These are phyloP conservation scores for Salvia sclarea DNA, from an alignment of 305 asterid species.

Conservation along the genomic window DNA sequence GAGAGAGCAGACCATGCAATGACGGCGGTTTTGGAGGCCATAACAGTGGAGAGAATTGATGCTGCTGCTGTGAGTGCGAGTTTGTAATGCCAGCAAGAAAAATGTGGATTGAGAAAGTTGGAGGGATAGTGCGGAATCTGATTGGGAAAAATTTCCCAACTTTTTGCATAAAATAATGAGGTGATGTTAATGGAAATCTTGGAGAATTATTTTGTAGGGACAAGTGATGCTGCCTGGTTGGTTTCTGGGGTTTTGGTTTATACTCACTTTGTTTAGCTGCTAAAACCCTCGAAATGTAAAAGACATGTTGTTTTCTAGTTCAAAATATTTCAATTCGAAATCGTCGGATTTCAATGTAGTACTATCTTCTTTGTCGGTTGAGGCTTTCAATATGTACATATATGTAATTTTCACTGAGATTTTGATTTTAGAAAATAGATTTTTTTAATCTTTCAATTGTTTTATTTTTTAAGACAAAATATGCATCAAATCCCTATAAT, in stretches of 20 bases:
- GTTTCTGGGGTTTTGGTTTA: neutral
- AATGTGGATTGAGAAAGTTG: constrained; percentile 6
- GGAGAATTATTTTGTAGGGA: constrained; percentile 1
- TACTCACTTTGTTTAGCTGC: neutral
- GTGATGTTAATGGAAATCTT: neutral
- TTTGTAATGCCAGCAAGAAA: neutral
- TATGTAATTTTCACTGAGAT: too few relatives aligned
- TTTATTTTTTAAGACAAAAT: neutral
- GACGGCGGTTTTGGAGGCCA: constrained; percentile 71
- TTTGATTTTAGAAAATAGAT: neutral
- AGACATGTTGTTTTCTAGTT: neutral
- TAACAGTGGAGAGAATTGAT: constrained; percentile 23
- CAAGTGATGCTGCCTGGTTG: neutral
- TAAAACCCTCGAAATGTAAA: neutral
- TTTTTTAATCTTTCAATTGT: too few relatives aligned
- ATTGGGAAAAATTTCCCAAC: constrained; percentile 24
- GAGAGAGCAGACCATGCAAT: constrained; percentile 66
- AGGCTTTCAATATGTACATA: neutral
- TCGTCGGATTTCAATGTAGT: neutral
- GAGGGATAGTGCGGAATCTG: constrained; percentile 31
- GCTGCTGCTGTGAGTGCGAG: constrained; percentile 21
- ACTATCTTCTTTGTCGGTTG: neutral
- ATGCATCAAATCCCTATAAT: too few relatives aligned
- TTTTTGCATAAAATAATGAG: neutral
- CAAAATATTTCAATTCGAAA: neutral